These are phyloP conservation scores for Pleurotus djamor DNA, from an alignment of 768 basidiomycete species.

Conservation along the genomic window DNA sequence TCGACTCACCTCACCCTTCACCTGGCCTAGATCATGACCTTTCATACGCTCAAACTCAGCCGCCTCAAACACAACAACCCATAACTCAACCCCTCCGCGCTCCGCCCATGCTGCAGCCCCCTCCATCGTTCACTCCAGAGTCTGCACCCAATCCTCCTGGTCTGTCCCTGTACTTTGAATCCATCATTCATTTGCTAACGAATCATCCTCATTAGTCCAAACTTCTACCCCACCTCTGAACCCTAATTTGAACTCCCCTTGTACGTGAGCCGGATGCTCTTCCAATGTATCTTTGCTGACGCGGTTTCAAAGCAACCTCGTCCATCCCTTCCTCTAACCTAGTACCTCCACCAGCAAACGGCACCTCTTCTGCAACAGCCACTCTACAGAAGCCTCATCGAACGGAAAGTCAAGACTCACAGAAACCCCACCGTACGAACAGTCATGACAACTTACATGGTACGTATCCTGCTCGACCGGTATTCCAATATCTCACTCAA, in stretches of 20 bases:
- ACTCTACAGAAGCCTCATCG: constrained; percentile 44
- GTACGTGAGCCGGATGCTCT: background rate
- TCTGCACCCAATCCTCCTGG: background rate
- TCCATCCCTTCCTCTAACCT: constrained; percentile 29
- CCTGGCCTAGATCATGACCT: constrained; percentile 75
- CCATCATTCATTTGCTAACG: background rate
- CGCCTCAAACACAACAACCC: constrained; percentile 14
- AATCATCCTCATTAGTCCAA: background rate
- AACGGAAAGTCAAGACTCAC: constrained; percentile 57
- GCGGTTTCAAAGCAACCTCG: constrained; percentile 15
- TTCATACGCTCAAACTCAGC: constrained; percentile 33
- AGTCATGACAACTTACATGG: constrained; percentile 4
- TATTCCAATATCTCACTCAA: background rate
- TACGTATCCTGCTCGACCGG: background rate
- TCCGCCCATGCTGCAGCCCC: constrained; percentile 20
- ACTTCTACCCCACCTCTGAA: background rate
- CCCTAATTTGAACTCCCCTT: background rate
- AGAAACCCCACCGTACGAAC: constrained; percentile 6
- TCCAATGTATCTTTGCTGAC: background rate
- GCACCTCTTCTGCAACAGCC: constrained; percentile 28
- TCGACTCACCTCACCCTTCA: constrained; percentile 78
- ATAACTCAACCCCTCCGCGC: constrained; percentile 12
- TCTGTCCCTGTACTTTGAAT: background rate
- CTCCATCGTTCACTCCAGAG: constrained; percentile 6
- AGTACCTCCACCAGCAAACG: constrained; percentile 26